These are phyloP conservation scores for Trichoderma polysporum DNA, from an alignment of 2,329 filamentous ascomycete genomes.

Conservation along the genomic window DNA sequence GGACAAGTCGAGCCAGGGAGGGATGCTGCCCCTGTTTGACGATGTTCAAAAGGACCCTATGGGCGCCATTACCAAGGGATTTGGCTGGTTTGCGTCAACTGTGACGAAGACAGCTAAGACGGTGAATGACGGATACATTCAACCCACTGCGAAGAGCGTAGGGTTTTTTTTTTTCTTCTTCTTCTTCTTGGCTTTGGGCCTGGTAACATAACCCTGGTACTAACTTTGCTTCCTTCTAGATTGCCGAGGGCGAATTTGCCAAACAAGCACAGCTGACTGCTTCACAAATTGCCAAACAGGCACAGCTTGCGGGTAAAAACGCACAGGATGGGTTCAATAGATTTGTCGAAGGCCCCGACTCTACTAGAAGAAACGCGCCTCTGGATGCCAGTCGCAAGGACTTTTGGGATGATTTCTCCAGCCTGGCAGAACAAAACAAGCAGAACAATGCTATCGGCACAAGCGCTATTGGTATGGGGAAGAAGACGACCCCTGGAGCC, in stretches of 20 bases:
- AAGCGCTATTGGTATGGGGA: constrained; percentile 58
- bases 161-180: not conserved
- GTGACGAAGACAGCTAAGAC: constrained; percentile 89
- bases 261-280: constrained; percentile 62
- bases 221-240: constrained; percentile 45
- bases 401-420: constrained; percentile 92
- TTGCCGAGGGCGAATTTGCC: constrained; percentile 77
- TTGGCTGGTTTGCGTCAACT: constrained; percentile 88
- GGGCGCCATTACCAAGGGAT: constrained; percentile 83
- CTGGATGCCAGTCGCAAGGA: constrained; percentile 69
- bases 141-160: constrained; percentile 69
- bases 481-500: constrained; percentile 35
- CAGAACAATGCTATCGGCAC: constrained; percentile 56
- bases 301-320: constrained; percentile 68
- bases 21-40: constrained; percentile 66
- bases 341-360: constrained; percentile 77
- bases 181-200: no score
- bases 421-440: constrained; percentile 58
- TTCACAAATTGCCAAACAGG: constrained; percentile 64
- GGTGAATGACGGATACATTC: constrained; percentile 87
- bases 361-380: constrained; percentile 39
- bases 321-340: constrained; percentile 79
- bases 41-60: constrained; percentile 91
- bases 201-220: not conserved
- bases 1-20: constrained; percentile 42